Evolutionary conservation across 768 basidiomycete species (phyloP).

Genomic region (Myochromella boudieri): DNA sequence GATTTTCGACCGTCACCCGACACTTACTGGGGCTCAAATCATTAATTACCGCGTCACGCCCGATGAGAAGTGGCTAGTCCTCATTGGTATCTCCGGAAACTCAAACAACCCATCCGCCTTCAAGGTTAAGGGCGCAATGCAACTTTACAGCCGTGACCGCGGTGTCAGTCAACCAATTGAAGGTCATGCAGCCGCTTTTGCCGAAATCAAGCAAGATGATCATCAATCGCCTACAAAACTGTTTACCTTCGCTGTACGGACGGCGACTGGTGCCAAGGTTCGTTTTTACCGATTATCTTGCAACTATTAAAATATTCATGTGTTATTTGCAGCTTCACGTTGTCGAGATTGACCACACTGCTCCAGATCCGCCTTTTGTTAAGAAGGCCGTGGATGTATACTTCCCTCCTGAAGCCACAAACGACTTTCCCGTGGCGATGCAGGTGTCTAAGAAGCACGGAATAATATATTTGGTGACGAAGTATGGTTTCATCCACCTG

Average conservation of each 20-base stretch:
- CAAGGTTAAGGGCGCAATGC: constrained; percentile 99
- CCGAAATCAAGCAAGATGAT: constrained; percentile 88
- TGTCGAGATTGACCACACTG: constrained; percentile 96
- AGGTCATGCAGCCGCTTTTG: constrained; percentile 96
- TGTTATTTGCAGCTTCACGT: constrained; percentile 75
- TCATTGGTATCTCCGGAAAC: constrained; percentile 93
- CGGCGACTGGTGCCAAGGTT: constrained; percentile 97
- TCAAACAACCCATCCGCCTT: constrained; percentile 91
- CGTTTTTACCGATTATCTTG: not conserved
- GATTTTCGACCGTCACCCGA: constrained; percentile 94
- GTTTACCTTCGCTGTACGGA: constrained; percentile 93
- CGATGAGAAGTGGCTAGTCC: constrained; percentile 97
- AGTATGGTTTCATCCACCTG: constrained; percentile 98
- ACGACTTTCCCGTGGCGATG: constrained; percentile 99
- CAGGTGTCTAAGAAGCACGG: constrained; percentile 97
- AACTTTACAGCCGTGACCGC: constrained; percentile 90
- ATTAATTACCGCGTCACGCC: constrained; percentile 94
- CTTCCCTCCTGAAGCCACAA: constrained; percentile 97
- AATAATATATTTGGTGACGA: constrained; percentile 95
- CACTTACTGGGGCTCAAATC: constrained; percentile 93
- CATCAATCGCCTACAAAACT: constrained; percentile 84
- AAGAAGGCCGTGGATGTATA: constrained; percentile 99
- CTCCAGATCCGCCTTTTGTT: constrained; percentile 87
- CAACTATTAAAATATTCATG: constrained; percentile 2
- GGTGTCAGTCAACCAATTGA: constrained; percentile 97